Evolutionary conservation across 2,329 filamentous ascomycete genomes (phyloP).

Genomic region (Daldinia eschscholtzii): DNA sequence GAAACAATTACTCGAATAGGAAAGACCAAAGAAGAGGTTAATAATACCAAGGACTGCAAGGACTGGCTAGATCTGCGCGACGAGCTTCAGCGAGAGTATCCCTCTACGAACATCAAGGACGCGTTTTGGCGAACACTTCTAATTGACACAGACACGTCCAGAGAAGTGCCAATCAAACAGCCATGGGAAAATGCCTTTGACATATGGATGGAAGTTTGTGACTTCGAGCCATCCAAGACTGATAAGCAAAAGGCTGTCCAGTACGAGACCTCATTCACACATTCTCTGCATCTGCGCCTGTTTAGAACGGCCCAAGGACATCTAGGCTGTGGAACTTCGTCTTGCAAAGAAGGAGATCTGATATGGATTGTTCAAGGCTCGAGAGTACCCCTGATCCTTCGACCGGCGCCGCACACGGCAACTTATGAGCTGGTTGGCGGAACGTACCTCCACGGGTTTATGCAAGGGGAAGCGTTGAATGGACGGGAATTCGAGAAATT

Average conservation of each 20-base stretch:
- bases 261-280: slow-evolving; percentile 43
- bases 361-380: slow-evolving; percentile 44
- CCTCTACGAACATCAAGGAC: slow-evolving; percentile 30
- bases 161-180: slow-evolving; percentile 31
- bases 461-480: slow-evolving; percentile 42
- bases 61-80: slow-evolving; percentile 37
- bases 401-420: slow-evolving; percentile 4
- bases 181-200: slow-evolving; percentile 41
- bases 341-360: slow-evolving; percentile 38
- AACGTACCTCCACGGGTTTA: slow-evolving; percentile 44
- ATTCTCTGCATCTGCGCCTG: slow-evolving; percentile 41
- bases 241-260: slow-evolving; percentile 29
- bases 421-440: slow-evolving; percentile 41
- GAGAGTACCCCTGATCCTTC: slow-evolving; percentile 41
- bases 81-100: slow-evolving; percentile 38
- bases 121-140: slow-evolving; percentile 44
- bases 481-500: slow-evolving; percentile 28
- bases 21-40: slow-evolving; percentile 40
- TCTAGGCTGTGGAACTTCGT: slow-evolving; percentile 40
- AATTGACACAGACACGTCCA: slow-evolving; percentile 35
- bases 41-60: slow-evolving; percentile 21
- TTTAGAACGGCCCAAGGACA: slow-evolving; percentile 40
- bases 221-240: slow-evolving; percentile 18
- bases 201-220: slow-evolving; percentile 38
- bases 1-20: slow-evolving; percentile 40